Percentiles rank a stretch among this genome's conserved stretches.
Evolutionary conservation across 2,329 filamentous ascomycete species (phyloP).

Genomic region (Fusarium paranaense): DNA sequence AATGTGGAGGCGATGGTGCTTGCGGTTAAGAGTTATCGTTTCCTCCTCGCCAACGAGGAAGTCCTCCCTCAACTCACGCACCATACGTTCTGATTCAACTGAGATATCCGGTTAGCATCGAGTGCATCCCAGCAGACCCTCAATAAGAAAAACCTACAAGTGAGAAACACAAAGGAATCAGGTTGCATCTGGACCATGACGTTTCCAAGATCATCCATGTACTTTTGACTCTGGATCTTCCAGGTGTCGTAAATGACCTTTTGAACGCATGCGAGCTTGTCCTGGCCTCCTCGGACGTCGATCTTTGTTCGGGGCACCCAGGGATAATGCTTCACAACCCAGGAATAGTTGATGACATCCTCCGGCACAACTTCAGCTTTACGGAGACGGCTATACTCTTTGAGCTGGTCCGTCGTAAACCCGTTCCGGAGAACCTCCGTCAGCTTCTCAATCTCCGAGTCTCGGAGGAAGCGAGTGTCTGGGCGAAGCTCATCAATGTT

Average conservation of each 20-base stretch:
- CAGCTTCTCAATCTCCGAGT: constrained; percentile 57
- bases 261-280: constrained; percentile 57
- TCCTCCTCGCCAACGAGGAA: constrained; percentile 49
- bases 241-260: constrained; percentile 62
- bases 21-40: constrained; percentile 38
- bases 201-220: constrained; percentile 56
- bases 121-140: not conserved
- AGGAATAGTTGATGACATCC: constrained; percentile 47
- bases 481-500: constrained; percentile 65
- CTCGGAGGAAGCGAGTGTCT: constrained; percentile 51
- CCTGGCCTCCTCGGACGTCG: constrained; percentile 29
- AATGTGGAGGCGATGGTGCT: constrained; percentile 45
- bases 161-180: constrained; percentile 58
- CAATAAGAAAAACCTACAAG: constrained; percentile 52
- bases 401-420: constrained; percentile 61
- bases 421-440: constrained; percentile 53
- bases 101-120: constrained; percentile 12
- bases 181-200: constrained; percentile 54
- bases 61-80: constrained; percentile 45
- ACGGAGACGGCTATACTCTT: constrained; percentile 52
- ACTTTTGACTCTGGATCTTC: constrained; percentile 61
- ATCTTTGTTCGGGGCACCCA: constrained; percentile 50
- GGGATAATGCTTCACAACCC: constrained; percentile 55
- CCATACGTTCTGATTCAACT: constrained; percentile 32
- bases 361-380: constrained; percentile 2